phyloP scores from a whole-genome alignment of 257 asterid genomes.

The Nicotiana otophora region DNA sequence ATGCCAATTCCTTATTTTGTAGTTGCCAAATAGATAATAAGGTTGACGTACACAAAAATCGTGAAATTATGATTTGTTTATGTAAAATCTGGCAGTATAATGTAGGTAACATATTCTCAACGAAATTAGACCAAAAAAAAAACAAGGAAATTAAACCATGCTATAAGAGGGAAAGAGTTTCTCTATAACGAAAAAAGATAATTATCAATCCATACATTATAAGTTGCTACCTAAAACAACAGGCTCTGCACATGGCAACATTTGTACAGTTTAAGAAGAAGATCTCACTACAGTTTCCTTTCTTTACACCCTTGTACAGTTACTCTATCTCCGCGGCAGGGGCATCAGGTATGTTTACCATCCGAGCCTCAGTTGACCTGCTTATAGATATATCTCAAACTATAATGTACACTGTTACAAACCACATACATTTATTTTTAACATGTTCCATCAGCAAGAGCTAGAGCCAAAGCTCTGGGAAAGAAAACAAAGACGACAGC shows the following conservation, averaged over 20 bases:
- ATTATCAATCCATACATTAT: slow-evolving; percentile 19
- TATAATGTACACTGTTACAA: slow-evolving; percentile 47
- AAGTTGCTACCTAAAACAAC: slow-evolving; percentile 11
- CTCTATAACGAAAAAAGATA: background rate
- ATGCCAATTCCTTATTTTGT: too few species aligned
- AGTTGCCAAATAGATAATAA: too few species aligned
- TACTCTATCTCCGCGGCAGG: slow-evolving; percentile 33
- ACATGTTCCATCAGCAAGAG: slow-evolving; percentile 27
- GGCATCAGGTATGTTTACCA: slow-evolving; percentile 33
- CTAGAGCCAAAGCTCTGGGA: slow-evolving; percentile 25
- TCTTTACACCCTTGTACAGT: slow-evolving; percentile 34
- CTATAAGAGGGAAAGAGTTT: background rate
- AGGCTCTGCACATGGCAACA: slow-evolving; percentile 24
- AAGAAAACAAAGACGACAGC: slow-evolving; percentile 5
- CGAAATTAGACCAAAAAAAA: background rate
- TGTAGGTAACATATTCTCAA: background rate
- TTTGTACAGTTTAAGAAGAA: slow-evolving; percentile 2
- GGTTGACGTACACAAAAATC: too few species aligned
- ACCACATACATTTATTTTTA: slow-evolving; percentile 42
- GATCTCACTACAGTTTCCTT: slow-evolving; percentile 1
- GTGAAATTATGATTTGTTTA: background rate
- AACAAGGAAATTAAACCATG: background rate
- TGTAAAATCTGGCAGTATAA: background rate
- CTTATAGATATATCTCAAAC: slow-evolving; percentile 42
- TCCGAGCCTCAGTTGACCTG: slow-evolving; percentile 37